Base-by-base conservation (phyloP, 2,329 filamentous ascomycete species). In the Thermoascus crustaceus region DNA sequence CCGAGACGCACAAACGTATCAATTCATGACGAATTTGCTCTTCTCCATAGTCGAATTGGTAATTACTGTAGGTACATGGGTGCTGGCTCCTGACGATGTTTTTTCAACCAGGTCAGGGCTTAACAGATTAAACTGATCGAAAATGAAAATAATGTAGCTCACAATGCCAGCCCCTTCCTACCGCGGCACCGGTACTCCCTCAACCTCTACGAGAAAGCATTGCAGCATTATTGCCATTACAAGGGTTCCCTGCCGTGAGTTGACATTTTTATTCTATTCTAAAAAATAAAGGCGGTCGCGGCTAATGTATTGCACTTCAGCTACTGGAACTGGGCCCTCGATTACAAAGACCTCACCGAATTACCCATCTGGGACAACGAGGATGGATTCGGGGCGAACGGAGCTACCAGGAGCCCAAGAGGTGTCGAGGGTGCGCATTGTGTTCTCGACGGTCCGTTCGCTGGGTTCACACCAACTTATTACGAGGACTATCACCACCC, bases 121-220 rank as follows among this genome's bases (percentile, higher is more conserved):
- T n/a, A n/a, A n/a, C n/a, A n/a, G n/a, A n/a, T n/a, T n/a, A n/a
- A n/a, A n/a, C 11, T 29, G 3, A 14, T 16, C 25, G 7, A 11
- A 16, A 16, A 11, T 29, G 10, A 29, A 7, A 16, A 19, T 7
- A 11, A 23, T 21, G 7, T 16, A 58, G 55, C 54, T 20, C 58
- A 61, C 33, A 39, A 48, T 7, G 42, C 50, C 7, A 52, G 57
- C 0, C 31, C 47, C 0, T 62, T 61, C 39, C 47, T 62, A 2
- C 43, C 53, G 0, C 62, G 59, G 59, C 59, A 63, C 35, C 42
- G 59, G 7, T 59, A 55, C 30, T 58, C 60, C 30, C 39, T 56
- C 4, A 46, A 58, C 20, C 25, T 54, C 11, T 62, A 60, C 34
- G 49, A 60, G 26, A 34, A 37, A 3, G 45, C 47, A 0, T 45